Evolutionary conservation across 306 rosid genomes (phyloP).

Genomic region (Lupinus albus): DNA sequence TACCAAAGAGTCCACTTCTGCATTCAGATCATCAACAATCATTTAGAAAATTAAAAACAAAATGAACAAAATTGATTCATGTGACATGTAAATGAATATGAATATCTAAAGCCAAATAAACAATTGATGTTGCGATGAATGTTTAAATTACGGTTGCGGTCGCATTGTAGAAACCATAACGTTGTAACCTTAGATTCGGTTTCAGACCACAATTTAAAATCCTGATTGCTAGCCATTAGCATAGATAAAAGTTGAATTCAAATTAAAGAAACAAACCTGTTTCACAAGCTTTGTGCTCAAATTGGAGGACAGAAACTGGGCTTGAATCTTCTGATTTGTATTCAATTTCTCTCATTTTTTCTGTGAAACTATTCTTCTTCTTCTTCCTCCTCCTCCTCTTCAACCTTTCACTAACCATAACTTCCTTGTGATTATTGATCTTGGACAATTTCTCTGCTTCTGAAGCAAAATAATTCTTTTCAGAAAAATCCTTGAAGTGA

Average conservation of each 20-base stretch:
- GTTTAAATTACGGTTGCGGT: no score
- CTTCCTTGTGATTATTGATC: slow-evolving; percentile 31
- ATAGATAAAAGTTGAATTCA: not conserved
- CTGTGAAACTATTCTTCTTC: slow-evolving; percentile 31
- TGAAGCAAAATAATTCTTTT: slow-evolving; percentile 35
- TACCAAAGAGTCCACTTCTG: slow-evolving; percentile 37
- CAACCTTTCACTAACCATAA: slow-evolving; percentile 36
- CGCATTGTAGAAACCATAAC: no score
- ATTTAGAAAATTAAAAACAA: slow-evolving; percentile 2
- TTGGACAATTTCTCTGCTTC: slow-evolving; percentile 37
- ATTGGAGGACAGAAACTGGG: slow-evolving; percentile 85
- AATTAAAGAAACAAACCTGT: slow-evolving; percentile 56
- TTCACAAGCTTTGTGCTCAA: slow-evolving; percentile 44
- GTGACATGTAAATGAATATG: not conserved
- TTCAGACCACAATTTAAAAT: no score
- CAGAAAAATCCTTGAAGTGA: slow-evolving; percentile 28
- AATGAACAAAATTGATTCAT: not conserved
- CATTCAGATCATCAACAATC: not conserved
- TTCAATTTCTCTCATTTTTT: slow-evolving; percentile 49
- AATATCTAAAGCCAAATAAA: not conserved
- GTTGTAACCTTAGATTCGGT: no score
- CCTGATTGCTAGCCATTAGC: not conserved
- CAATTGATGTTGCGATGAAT: not conserved
- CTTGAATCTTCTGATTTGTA: slow-evolving; percentile 69
- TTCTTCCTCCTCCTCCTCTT: slow-evolving; percentile 34